These are phyloP conservation scores for Teratosphaeria nubilosa DNA, from an alignment of 2,329 filamentous ascomycete species.

Conservation along the genomic window DNA sequence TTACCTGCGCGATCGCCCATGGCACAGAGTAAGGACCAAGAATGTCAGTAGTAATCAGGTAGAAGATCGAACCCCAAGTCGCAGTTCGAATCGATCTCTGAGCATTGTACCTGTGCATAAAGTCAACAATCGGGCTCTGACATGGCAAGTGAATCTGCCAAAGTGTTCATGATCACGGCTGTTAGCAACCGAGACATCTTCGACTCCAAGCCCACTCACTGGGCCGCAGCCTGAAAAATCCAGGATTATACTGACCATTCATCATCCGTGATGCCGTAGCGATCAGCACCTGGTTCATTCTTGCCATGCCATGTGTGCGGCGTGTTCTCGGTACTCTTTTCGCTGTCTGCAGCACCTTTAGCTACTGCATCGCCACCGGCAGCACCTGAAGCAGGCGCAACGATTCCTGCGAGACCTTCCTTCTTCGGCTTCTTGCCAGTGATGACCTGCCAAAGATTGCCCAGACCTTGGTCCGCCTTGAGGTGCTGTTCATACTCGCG, in stretches of 20 bases:
- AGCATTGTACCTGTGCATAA: slow-evolving; percentile 18
- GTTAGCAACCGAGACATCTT: not conserved
- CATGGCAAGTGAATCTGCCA: not conserved
- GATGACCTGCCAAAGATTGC: not conserved
- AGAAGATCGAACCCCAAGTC: slow-evolving; percentile 1
- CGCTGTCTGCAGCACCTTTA: not conserved
- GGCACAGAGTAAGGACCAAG: slow-evolving; percentile 23
- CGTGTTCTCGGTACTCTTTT: not conserved
- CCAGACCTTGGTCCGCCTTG: not conserved
- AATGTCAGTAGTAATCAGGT: slow-evolving; percentile 33
- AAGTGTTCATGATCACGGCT: not conserved
- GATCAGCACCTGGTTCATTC: not conserved
- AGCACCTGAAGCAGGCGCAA: not conserved
- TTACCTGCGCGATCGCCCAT: not conserved
- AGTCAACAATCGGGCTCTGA: slow-evolving; percentile 13
- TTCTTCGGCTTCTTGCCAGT: not conserved
- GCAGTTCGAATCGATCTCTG: not conserved
- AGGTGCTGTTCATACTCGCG: not conserved
- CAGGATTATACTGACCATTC: slow-evolving; percentile 19
- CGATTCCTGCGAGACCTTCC: not conserved
- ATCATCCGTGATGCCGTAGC: slow-evolving; percentile 15
- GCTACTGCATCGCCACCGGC: not conserved
- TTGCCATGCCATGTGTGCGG: not conserved
- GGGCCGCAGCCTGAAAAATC: not conserved
- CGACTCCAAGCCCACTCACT: not conserved